A percentile compares a stretch with the other conserved stretches of the same genome.
Evolutionary conservation across 2,329 filamentous ascomycete species (phyloP).

Genomic region (Verticillium nubilum): DNA sequence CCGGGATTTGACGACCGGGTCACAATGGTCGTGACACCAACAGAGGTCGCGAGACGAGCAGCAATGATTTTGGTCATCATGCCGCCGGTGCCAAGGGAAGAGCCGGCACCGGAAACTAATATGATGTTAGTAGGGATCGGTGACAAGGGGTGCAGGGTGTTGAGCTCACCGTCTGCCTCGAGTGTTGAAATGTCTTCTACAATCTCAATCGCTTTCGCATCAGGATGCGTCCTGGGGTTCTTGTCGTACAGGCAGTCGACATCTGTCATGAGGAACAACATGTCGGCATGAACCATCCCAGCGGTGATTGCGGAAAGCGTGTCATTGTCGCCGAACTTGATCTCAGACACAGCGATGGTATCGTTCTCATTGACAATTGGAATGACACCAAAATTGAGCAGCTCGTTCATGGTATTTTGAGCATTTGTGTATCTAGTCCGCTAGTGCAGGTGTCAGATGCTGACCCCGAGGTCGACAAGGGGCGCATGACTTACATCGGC

Average conservation of each 20-base stretch:
- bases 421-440: constrained; percentile 93
- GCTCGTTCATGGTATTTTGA: constrained; percentile 86
- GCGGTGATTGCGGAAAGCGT: constrained; percentile 94
- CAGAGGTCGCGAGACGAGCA: constrained; percentile 84
- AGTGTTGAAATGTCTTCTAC: constrained; percentile 83
- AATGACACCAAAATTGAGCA: constrained; percentile 91
- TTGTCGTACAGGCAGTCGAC: constrained; percentile 97
- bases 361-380: constrained; percentile 99
- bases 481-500: constrained; percentile 61
- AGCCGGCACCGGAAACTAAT: constrained; percentile 80
- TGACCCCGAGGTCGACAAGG: not conserved
- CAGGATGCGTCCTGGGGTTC: constrained; percentile 79
- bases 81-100: constrained; percentile 83
- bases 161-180: constrained; percentile 64
- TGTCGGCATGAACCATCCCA: constrained; percentile 94
- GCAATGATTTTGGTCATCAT: constrained; percentile 98
- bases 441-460: constrained; percentile 31
- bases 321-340: constrained; percentile 99
- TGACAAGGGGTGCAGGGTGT: not conserved
- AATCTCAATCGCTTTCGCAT: constrained; percentile 85
- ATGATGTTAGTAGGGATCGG: not conserved
- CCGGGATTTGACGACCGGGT: constrained; percentile 89
- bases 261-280: constrained; percentile 97
- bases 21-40: constrained; percentile 93
- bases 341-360: constrained; percentile 92